Conservation (phyloP, 345 rosid species). For the Populus pruinosa region DNA sequence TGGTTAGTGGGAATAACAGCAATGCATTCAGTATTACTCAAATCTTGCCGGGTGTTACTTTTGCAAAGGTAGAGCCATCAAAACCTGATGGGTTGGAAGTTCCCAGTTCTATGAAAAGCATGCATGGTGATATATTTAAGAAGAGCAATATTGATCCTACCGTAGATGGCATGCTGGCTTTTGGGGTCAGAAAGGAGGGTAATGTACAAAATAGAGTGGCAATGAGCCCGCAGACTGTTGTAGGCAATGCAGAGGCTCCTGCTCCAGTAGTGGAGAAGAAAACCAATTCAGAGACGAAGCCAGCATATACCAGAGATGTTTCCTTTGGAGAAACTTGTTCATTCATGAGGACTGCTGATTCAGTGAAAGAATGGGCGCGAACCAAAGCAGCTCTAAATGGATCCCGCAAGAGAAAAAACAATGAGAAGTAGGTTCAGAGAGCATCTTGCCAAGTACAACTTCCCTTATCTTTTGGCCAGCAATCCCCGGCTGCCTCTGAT, state of each 20-base stretch:
- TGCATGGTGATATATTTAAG: conserved; percentile 17
- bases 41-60: conserved; percentile 42
- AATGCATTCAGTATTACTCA: conserved; percentile 62
- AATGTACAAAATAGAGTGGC: conserved; percentile 13
- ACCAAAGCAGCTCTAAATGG: conserved; percentile 58
- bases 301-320: conserved; percentile 9
- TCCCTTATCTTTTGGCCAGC: not conserved
- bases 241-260: conserved; percentile 16
- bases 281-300: conserved; percentile 13
- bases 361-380: conserved; percentile 70
- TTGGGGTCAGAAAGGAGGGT: conserved; percentile 6
- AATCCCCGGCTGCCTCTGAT: not conserved
- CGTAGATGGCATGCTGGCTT: conserved; percentile 2
- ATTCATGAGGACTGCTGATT: conserved; percentile 69
- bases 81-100: conserved; percentile 14
- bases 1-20: conserved; percentile 41
- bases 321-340: conserved; percentile 50
- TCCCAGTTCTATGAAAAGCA: conserved; percentile 9
- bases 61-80: conserved; percentile 24
- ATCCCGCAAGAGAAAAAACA: conserved; percentile 43
- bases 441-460: not conserved
- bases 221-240: conserved; percentile 15
- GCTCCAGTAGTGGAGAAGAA: conserved; percentile 20
- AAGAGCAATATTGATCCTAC: conserved; percentile 6
- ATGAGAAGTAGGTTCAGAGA: conserved; percentile 15